Base-by-base conservation (phyloP, 2,329 filamentous ascomycete species). In the Allantophomopsis lycopodina region DNA sequence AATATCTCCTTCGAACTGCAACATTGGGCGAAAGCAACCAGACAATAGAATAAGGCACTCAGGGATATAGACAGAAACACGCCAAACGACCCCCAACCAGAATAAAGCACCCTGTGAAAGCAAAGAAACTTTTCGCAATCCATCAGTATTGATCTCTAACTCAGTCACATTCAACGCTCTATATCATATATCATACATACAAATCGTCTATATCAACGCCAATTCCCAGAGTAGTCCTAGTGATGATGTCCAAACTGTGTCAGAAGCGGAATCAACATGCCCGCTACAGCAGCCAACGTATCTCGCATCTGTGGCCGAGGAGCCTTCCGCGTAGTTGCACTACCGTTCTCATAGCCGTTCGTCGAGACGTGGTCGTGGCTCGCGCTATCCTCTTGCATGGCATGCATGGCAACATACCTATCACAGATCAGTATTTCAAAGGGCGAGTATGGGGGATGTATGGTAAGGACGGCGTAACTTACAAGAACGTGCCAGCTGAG, bases 331-430 rank as follows among this genome's bases (percentile, higher is more conserved):
- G 8, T 12, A 3, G 23, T 28, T 28, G 23, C 23, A 28, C 57
- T 51, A 2, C 61, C 60, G 15, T 79, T 73, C 6, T 63, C 51
- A 52, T 74, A 76, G 38, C 76, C 69, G 45, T 79, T 76, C 30
- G 60, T 52, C 1, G 59, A 50, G 38, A 75, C 65, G 46, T 77
- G 68, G 38, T 63, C 59, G 21, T 69, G 62, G 2, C 61, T 56
- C 7, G 60, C 59, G 38, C 67, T 64, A 16, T 79, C 74, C 53
- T 94, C 88, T 55, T 93, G 84, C 86, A 96, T 94, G 1, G 88
- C 87, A 55, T 98, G 91, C 88, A 96, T 95, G 1, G 91, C 91
- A 34, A 98, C 91, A 54, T 96, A 94, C 50, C 86, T 93, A 46
- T 12, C 16, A 36, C 21, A 45, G 47, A 60, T 45, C 18, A 14